A percentile compares a stretch with the other conserved stretches of the same genome.
Evolutionary conservation across 306 rosid species (phyloP).

Genomic region (Malus domestica): ASM211411v1 NC_041803.1:35072501-35073000

Average conservation of each 20-base stretch:
- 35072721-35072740: slow-evolving; percentile 35
- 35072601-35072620: slow-evolving; percentile 17
- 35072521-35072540: no score
- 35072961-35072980: slow-evolving; percentile 3
- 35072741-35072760: slow-evolving; percentile 24
- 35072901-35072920: no score
- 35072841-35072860: not conserved
- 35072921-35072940: slow-evolving; percentile 1
- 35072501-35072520: not conserved
- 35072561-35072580: not conserved
- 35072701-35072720: slow-evolving; percentile 46
- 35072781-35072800: not conserved
- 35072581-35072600: slow-evolving; percentile 9
- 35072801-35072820: not conserved
- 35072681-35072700: slow-evolving; percentile 22
- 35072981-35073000: not conserved
- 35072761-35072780: slow-evolving; percentile 5
- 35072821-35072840: not conserved
- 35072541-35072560: not conserved
- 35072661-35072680: not conserved
- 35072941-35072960: not conserved
- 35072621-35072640: slow-evolving; percentile 16
- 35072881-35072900: not conserved
- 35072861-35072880: not conserved
- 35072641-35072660: slow-evolving; percentile 1